Evolutionary conservation across 208 protist genomes (phyloP).

Genomic region (Leishmania arabica): DNA sequence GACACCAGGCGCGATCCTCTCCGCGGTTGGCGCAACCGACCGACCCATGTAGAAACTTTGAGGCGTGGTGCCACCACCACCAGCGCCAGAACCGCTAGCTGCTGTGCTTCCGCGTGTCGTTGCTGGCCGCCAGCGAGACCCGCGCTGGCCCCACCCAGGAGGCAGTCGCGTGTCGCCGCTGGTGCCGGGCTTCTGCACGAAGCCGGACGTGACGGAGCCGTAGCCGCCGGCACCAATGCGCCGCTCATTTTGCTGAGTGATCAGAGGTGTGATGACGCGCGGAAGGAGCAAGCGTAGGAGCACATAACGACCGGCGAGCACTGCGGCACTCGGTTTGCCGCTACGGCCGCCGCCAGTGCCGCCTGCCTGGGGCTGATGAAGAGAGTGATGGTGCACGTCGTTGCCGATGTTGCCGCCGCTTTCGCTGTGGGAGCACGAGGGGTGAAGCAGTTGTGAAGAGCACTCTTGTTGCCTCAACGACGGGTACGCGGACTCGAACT

Average conservation of each 20-base stretch:
- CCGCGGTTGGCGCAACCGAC: conserved; percentile 6
- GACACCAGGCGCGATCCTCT: background rate
- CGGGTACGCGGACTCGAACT: conserved; percentile 20
- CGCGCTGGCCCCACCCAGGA: conserved; percentile 20
- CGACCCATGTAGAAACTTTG: background rate
- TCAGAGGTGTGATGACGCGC: conserved; percentile 29
- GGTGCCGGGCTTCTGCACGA: conserved; percentile 9
- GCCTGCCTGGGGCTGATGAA: background rate
- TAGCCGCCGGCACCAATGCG: conserved; percentile 78
- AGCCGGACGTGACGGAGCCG: conserved; percentile 50
- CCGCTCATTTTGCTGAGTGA: conserved; percentile 26
- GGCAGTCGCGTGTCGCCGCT: conserved; percentile 14
- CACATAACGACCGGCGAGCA: conserved; percentile 53
- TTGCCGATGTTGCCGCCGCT: background rate
- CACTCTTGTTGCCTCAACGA: background rate
- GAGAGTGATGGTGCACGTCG: background rate
- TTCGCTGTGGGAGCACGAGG: background rate
- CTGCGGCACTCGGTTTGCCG: conserved; percentile 12
- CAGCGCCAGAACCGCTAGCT: conserved; percentile 5
- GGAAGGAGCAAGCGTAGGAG: conserved; percentile 64
- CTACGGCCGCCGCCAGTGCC: background rate
- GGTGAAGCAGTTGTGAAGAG: background rate
- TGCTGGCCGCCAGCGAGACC: conserved; percentile 17
- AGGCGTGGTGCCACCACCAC: background rate
- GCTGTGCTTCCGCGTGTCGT: background rate